Evolutionary conservation across 106 monocot genomes (phyloP), one percentile per base, ranked within the genome.

Genomic region (Narthecium ossifragum): DNA sequence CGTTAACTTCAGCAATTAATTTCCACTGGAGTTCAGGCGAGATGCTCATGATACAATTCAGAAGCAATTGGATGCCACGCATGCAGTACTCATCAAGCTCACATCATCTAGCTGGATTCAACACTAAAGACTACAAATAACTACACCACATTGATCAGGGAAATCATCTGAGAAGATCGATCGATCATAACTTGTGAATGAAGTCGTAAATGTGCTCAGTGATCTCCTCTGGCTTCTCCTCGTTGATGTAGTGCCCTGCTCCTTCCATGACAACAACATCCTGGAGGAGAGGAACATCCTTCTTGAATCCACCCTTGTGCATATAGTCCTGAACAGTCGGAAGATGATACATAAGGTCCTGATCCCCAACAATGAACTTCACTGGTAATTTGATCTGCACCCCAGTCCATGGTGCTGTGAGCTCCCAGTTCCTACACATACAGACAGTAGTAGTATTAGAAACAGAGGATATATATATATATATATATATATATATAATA

Each of bases 191-290:
- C 29, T 76, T 76, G 4, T 46, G 33, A 53, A 76, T 64, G 45
- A 76, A 76, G 26, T 70, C 59, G 6, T 64, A 70, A 3, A 76
- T 70, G 41, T 70, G 76, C 48, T 76, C 64, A 18, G 76, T 45
- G 3, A 76, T 62, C 43, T 70, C 76, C 26, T 65, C 0, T 14
- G 70, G 64, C 29, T 39, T 70, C 23, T 34, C 57, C 32, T 57
- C 34, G 57, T 57, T 57, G 31, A 57, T 57, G 57, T 34, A 57
- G 17, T 76, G 76, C 2, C 64, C 59, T 20, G 65, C 76, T 8
- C 64, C 76, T 60, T 75, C 56, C 57, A 75, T 57, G 6, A 76
- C 53, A 8, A 70, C 76, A 3, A 76, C 43, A 31, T 76, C 76
- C 46, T 76, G 59, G 13, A 76, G 51, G 53, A 59, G 59, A 17